These are phyloP conservation scores for Fibroporia radiculosa DNA, from an alignment of 768 basidiomycete species.

Conservation along the genomic window DNA sequence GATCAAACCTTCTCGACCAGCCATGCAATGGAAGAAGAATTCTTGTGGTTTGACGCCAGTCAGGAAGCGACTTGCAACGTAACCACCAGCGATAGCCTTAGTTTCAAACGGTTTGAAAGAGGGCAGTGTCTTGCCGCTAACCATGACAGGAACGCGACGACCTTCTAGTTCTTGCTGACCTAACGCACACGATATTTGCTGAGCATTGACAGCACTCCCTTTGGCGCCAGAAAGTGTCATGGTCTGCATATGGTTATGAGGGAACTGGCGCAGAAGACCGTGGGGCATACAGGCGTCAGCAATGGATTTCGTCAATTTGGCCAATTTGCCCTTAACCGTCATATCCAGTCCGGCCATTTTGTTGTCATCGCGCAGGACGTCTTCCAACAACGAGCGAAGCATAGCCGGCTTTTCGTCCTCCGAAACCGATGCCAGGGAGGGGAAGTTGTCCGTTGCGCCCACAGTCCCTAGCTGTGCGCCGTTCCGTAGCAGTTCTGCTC, in stretches of 20 bases:
- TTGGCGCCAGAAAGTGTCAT: slow-evolving; percentile 99
- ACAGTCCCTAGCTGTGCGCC: slow-evolving; percentile 73
- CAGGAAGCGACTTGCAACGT: slow-evolving; percentile 96
- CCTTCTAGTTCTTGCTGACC: slow-evolving; percentile 99
- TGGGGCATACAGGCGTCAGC: slow-evolving; percentile 82
- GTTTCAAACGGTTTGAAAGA: slow-evolving; percentile 97
- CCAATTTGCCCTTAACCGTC: slow-evolving; percentile 79
- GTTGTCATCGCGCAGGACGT: slow-evolving; percentile 88
- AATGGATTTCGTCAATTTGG: slow-evolving; percentile 84
- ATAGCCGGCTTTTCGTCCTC: slow-evolving; percentile 47
- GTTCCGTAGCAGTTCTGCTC: slow-evolving; percentile 58
- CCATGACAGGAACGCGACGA: slow-evolving; percentile 97
- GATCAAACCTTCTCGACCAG: slow-evolving; percentile 96
- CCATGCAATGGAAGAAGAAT: slow-evolving; percentile 99
- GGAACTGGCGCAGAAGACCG: slow-evolving; percentile 87
- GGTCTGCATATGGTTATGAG: slow-evolving; percentile 97
- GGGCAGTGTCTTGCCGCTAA: slow-evolving; percentile 96
- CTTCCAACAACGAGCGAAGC: slow-evolving; percentile 69
- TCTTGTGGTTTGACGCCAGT: slow-evolving; percentile 98
- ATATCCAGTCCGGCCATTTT: slow-evolving; percentile 98
- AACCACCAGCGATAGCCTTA: slow-evolving; percentile 96
- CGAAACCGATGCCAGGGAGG: slow-evolving; percentile 50
- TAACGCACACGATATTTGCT: slow-evolving; percentile 95
- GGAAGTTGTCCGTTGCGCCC: slow-evolving; percentile 87
- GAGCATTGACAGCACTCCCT: slow-evolving; percentile 94